Base-by-base conservation (phyloP, 2,329 filamentous ascomycete species). In the Stemphylium beticola region DNA sequence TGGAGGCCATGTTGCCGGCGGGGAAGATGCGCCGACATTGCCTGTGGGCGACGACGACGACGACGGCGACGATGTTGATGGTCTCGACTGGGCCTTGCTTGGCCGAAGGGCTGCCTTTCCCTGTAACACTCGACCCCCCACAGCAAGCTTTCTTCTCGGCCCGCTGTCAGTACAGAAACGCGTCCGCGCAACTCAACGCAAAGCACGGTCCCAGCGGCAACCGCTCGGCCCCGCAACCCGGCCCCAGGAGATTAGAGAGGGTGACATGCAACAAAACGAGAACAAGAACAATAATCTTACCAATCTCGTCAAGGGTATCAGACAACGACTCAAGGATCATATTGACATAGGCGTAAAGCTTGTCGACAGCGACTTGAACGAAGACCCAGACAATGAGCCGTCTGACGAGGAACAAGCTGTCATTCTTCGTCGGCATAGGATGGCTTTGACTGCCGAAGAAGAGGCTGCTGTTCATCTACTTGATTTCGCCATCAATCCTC, bases 131-230 rank as follows among this genome's bases (percentile, higher is more conserved):
- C 86, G 93, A 10, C 93, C 93, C 0, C 85, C 90, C 0, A 82
- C 95, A 3, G 86, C 91, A 0, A 89, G 91, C 1, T 96, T 97
- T 67, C 82, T 99, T 6, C 85, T 97, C 0, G 93, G 95, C 0
- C 93, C 93, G 0, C 79, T 98, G 1, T 96, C 92, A 0, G 85
- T 96, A 0, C 90, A 97, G 74, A 97, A 96, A 74, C 92, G 91
- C 68, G 81, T 83, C 7, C 87, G 93, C 12, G 87, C 87, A 61
- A 77, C 86, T 7, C 77, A 87, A 17, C 85, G 92, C 36, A 87
- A 84, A 66, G 90, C 87, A 0, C 84, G 86, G 1, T 85, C 93
- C 59, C 85, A 87, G 51, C 85, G 87, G 4, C 85, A 89, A 51
- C 86, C 87, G 49, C 79, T 89, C 7, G 82, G 83, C 2, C 87